phyloP scores from a whole-genome alignment of 73 alveolate genomes.

The Paramecium primaurelia region DNA sequence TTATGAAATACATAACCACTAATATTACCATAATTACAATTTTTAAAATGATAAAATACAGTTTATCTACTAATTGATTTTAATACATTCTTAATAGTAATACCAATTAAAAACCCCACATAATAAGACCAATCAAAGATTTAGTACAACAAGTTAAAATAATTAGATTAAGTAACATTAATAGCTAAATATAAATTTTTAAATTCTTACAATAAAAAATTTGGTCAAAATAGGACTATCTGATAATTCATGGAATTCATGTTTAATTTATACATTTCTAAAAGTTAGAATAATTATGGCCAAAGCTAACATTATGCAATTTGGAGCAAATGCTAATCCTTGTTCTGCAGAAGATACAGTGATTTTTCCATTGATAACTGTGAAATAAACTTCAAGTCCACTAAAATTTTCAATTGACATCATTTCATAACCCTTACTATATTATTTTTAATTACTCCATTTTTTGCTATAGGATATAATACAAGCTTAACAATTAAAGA shows the following conservation, averaged over 20 bases:
- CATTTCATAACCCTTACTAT: not conserved
- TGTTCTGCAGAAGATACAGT: not conserved
- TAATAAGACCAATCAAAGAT: not conserved
- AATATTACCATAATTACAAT: not conserved
- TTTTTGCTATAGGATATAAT: not conserved
- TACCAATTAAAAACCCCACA: not conserved
- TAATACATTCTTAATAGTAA: not conserved
- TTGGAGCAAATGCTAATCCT: not conserved
- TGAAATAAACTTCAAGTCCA: not conserved
- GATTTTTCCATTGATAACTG: not conserved
- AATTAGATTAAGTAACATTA: not conserved
- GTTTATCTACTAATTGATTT: not conserved
- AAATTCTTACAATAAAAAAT: not conserved
- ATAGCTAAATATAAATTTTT: not conserved
- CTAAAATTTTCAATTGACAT: not conserved
- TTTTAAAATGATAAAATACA: not conserved
- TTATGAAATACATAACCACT: not conserved
- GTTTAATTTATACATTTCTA: not conserved
- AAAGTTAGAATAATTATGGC: not conserved
- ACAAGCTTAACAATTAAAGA: not conserved
- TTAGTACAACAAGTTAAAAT: not conserved
- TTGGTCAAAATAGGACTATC: not conserved
- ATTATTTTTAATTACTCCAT: not conserved
- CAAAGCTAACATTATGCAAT: not conserved
- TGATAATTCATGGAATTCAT: not conserved